phyloP scores from a whole-genome alignment of 2,329 filamentous ascomycete genomes.

The Canariomyces notabilis region DNA sequence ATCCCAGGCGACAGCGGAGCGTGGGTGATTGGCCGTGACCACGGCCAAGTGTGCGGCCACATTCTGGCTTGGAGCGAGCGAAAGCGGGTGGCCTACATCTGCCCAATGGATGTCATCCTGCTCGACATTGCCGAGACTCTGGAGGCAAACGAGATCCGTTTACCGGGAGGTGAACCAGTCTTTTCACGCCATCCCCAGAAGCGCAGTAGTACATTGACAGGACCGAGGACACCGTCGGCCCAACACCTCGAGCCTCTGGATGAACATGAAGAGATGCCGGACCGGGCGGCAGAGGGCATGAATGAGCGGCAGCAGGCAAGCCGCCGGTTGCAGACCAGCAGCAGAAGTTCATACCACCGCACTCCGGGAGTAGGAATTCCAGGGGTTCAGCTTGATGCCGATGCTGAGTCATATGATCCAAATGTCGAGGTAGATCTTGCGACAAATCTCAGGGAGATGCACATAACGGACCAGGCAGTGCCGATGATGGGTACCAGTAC shows the following conservation, averaged over 20 bases:
- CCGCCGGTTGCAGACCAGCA: constrained; percentile 9
- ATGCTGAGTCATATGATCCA: constrained; percentile 20
- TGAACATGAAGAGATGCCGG: constrained; percentile 6
- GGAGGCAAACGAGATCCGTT: constrained; percentile 61
- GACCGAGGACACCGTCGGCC: constrained; percentile 7
- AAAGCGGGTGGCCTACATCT: constrained; percentile 83
- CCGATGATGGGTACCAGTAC: constrained; percentile 5
- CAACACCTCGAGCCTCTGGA: neutral
- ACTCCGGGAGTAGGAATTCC: neutral
- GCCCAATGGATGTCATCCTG: constrained; percentile 87
- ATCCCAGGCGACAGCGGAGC: constrained; percentile 89
- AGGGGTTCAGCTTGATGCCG: constrained; percentile 3
- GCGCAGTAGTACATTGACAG: constrained; percentile 4
- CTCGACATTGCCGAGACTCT: constrained; percentile 79
- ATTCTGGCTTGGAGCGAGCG: constrained; percentile 82
- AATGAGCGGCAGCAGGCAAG: constrained; percentile 9
- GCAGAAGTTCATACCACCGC: neutral
- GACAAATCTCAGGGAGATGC: constrained; percentile 14
- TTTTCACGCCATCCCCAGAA: constrained; percentile 3
- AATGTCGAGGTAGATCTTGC: constrained; percentile 22
- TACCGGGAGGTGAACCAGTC: constrained; percentile 50
- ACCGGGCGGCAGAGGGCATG: too few relatives aligned
- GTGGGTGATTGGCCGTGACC: constrained; percentile 78
- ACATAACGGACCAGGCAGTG: constrained; percentile 7
- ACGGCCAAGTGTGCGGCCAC: constrained; percentile 81